Conservation (phyloP, 2,329 filamentous ascomycete genomes). For the Aureobasidium sp. region DNA sequence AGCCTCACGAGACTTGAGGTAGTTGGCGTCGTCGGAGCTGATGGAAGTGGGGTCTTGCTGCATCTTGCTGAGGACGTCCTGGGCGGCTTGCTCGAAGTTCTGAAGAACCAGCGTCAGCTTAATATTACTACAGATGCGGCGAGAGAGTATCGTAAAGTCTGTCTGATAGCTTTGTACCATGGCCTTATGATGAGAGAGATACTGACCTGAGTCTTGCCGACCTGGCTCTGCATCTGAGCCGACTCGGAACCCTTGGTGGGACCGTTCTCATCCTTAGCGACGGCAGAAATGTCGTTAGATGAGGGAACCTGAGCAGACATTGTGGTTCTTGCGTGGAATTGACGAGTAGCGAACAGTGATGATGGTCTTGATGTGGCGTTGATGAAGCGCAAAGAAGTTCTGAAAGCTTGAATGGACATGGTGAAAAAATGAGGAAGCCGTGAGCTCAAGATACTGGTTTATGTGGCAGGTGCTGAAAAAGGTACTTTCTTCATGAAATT, state of each 20-base stretch:
- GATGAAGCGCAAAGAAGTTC: constrained; percentile 4
- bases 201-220: constrained; percentile 21
- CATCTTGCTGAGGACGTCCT: constrained; percentile 27
- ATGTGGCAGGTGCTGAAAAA: neutral
- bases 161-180: too few species aligned
- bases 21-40: constrained; percentile 33
- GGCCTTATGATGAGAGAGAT: neutral
- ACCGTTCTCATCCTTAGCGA: constrained; percentile 29
- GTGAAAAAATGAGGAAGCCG: neutral
- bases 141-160: too few species aligned
- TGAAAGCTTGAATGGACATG: constrained; percentile 8
- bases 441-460: neutral
- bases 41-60: constrained; percentile 27
- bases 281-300: constrained; percentile 27
- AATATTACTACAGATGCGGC: too few species aligned
- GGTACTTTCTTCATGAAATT: constrained; percentile 1
- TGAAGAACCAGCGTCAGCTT: neutral
- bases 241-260: constrained; percentile 27
- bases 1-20: constrained; percentile 37
- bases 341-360: constrained; percentile 1
- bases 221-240: constrained; percentile 30
- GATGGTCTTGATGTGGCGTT: constrained; percentile 9
- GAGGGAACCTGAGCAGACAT: constrained; percentile 16
- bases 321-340: constrained; percentile 9
- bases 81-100: constrained; percentile 27